Percentiles rank a stretch among this genome's conserved stretches.
phyloP scores from a whole-genome alignment of 306 rosid species.

The Coriaria nepalensis region DNA sequence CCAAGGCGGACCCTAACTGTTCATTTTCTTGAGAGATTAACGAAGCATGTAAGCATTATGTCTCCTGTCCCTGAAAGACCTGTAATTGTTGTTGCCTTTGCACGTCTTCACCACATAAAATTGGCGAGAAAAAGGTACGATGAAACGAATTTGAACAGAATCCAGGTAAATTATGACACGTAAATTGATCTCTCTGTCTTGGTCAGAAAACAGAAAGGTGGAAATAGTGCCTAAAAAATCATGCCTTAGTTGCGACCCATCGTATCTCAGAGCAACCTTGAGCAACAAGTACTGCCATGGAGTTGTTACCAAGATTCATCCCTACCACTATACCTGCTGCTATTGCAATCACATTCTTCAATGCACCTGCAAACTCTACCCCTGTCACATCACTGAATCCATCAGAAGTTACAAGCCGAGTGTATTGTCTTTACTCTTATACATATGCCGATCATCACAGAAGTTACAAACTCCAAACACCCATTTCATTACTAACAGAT shows the following conservation, averaged over 20 bases:
- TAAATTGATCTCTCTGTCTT: too few relatives aligned
- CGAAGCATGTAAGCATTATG: constrained; percentile 90
- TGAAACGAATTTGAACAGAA: neutral
- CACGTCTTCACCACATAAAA: constrained; percentile 57
- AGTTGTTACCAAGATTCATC: constrained; percentile 91
- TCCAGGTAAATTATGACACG: too few relatives aligned
- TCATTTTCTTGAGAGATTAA: constrained; percentile 82
- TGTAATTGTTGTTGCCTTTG: constrained; percentile 73
- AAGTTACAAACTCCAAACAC: neutral
- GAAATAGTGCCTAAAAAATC: neutral
- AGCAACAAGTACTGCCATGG: constrained; percentile 94
- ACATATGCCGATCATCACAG: neutral
- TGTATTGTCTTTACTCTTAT: constrained; percentile 14
- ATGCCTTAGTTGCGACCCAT: constrained; percentile 93
- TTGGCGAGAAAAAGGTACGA: constrained; percentile 12
- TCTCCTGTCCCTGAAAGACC: constrained; percentile 92
- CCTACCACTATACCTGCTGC: constrained; percentile 96
- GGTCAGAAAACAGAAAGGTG: too few relatives aligned
- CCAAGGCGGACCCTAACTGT: constrained; percentile 87
- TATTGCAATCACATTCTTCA: constrained; percentile 87
- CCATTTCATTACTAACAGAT: too few relatives aligned
- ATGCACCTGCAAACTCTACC: constrained; percentile 96
- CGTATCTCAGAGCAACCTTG: constrained; percentile 97
- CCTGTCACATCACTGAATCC: constrained; percentile 97
- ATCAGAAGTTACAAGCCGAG: constrained; percentile 76